Evolutionary conservation across 2,329 filamentous ascomycete genomes (phyloP), one percentile per base, ranked within the genome.

Genomic region (Ophiostoma perfectum): DNA sequence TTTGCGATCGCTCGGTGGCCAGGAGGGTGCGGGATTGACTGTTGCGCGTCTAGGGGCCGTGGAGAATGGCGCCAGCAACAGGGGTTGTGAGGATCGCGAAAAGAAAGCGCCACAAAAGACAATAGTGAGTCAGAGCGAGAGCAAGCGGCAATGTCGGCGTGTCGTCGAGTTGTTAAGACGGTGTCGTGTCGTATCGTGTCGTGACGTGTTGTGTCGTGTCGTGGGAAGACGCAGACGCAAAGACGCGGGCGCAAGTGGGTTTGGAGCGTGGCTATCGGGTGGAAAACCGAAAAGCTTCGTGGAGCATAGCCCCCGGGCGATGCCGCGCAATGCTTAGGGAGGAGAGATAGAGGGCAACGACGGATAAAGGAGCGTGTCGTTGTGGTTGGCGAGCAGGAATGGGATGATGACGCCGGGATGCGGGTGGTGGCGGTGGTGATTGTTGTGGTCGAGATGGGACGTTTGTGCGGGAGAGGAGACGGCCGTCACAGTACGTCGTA

Each of bases 241-340:
- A 41, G 62, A 64, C 67, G 64, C 41, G 52, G 63, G 60, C 65
- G 68, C 68, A 64, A 67, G 49, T 38, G 36, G 47, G 5, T 65
- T 47, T 49, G 60, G 60, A 49, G 65, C 65, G 68, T 64, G 47
- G 68, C 60, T 69, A 69, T 69, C 41, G 60, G 60, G 65, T 52
- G 66, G 55, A 36, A 36, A 62, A 44, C 36, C 47, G 60, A 64
- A 42, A 60, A 47, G 36, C 27, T 18, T 47, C 47, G 68, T 60
- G 27, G 58, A 65, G 55, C 9, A 66, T 49, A 49, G 52, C 49
- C 18, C 18, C 65, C 45, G 14, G 45, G 65, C 16, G 39, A 38
- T 39, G 18, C 14, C 36, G 60, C 55, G 44, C 27, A 49, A 39
- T 14, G 42, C n/a, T 38, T 60, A 42, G 11, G 42, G 67, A 49